Evolutionary conservation across 495 filamentous ascomycete genomes (phyloP).

Genomic region (Corynascus novoguineensis): DNA sequence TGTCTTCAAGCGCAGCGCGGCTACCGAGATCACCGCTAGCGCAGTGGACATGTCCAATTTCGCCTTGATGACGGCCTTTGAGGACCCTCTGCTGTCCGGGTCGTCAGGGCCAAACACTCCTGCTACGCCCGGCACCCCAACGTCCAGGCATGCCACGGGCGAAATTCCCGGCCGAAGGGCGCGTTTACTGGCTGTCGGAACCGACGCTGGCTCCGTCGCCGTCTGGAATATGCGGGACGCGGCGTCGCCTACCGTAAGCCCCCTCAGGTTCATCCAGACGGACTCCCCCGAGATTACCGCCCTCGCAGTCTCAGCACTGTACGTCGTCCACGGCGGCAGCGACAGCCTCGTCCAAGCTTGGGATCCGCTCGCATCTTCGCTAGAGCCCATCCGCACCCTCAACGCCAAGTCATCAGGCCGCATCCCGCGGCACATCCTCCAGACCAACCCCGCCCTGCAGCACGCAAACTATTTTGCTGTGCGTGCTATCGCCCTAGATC

Average conservation of each 20-base stretch:
- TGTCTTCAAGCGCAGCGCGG: conserved; percentile 27
- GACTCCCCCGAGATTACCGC: conserved; percentile 85
- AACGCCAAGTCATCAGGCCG: conserved; percentile 83
- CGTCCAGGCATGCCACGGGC: conserved; percentile 29
- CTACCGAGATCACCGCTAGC: conserved; percentile 56
- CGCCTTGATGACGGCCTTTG: conserved; percentile 61
- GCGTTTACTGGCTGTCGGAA: conserved; percentile 76
- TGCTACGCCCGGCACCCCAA: conserved; percentile 25
- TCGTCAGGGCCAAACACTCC: conserved; percentile 15
- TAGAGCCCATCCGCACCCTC: conserved; percentile 76
- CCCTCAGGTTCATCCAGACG: conserved; percentile 78
- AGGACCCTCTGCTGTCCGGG: conserved; percentile 59
- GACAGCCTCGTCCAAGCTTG: conserved; percentile 95
- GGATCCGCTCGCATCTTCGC: conserved; percentile 84
- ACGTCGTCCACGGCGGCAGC: conserved; percentile 86
- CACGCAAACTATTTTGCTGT: conserved; percentile 74
- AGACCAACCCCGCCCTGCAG: conserved; percentile 33
- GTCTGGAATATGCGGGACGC: conserved; percentile 77
- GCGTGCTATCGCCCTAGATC: conserved; percentile 78
- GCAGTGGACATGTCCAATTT: conserved; percentile 73
- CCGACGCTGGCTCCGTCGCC: conserved; percentile 66
- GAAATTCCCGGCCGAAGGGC: conserved; percentile 78
- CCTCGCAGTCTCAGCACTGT: conserved; percentile 79
- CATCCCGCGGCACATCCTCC: conserved; percentile 48
- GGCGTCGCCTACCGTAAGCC: conserved; percentile 47